Evolutionary conservation across 495 filamentous ascomycete species (phyloP), one percentile per base, ranked within the genome.

Genomic region (Lophiotrema nucula): DNA sequence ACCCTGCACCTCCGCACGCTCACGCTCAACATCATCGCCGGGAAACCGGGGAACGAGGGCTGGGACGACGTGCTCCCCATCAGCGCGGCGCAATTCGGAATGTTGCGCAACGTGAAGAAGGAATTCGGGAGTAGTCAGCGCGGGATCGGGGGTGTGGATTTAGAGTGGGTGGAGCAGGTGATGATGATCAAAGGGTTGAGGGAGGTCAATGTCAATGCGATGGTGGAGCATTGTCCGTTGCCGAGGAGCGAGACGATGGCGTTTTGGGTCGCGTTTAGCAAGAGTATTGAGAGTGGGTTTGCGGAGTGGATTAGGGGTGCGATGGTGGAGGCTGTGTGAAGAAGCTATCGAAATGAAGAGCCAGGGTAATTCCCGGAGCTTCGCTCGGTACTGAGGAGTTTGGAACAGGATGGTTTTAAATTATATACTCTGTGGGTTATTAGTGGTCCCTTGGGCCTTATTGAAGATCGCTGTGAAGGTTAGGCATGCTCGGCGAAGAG

Each of bases 221-320:
- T 74, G 19, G 63, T 76, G 12, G 70, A 76, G 39, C 69, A 72
- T 51, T 74, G 73, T 59, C 70, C 73, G 3, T 64, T 69, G 15
- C 73, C 74, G 6, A 62, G 57, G 24, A 74, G 73, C 26, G 70
- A 72, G 47, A 69, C 68, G 6, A 75, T 77, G 74, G 69, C 71
- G 18, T 72, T 77, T 44, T 81, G 76, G 62, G 70, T 77, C 8
- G 72, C 74, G 13, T 78, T 82, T 51, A 79, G 76, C n/a, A 69
- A 68, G 5, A 77, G 76, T 23, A 74, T 83, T 5, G 77, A 82
- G 58, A 66, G 49, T 13, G 76, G 75, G 11, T 74, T 83, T 62
- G 67, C 68, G 24, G 73, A 77, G 48, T 81, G 73, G 59, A 47
- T 83, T 31, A 69, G 54, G 46, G 65, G 56, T 35, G 58, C 70